Conservation (phyloP, 352 stramenopile genomes). For the Albugo laibachii region DNA sequence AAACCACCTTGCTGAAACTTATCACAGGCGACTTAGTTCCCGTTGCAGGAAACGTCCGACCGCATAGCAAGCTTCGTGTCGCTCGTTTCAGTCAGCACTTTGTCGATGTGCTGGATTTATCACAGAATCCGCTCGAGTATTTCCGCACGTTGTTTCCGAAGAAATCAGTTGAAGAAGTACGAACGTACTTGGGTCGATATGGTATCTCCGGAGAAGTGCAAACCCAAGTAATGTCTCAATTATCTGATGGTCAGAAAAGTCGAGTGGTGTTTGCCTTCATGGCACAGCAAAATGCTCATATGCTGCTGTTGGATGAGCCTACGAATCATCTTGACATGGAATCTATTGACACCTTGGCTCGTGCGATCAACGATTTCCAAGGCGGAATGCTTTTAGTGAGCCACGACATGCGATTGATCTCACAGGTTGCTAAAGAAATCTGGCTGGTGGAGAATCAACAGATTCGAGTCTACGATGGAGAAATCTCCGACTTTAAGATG, state of each 20-base stretch:
- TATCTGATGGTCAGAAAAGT: slow-evolving; percentile 93
- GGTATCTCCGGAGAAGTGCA: slow-evolving; percentile 91
- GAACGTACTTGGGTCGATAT: slow-evolving; percentile 92
- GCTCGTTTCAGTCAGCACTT: slow-evolving; percentile 97
- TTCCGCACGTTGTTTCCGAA: slow-evolving; percentile 87
- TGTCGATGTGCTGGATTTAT: slow-evolving; percentile 93
- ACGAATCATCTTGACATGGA: slow-evolving; percentile 88
- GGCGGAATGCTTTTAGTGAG: slow-evolving; percentile 95
- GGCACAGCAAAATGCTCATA: slow-evolving; percentile 92
- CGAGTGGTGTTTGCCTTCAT: slow-evolving; percentile 97
- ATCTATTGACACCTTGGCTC: slow-evolving; percentile 93
- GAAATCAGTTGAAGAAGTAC: slow-evolving; percentile 88
- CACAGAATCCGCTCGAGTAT: slow-evolving; percentile 91
- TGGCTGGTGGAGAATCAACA: slow-evolving; percentile 96
- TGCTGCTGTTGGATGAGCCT: slow-evolving; percentile 82
- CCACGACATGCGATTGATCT: slow-evolving; percentile 98
- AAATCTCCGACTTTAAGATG: slow-evolving; percentile 98
- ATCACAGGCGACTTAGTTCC: slow-evolving; percentile 91
- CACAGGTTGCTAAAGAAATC: slow-evolving; percentile 97
- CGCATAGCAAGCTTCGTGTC: slow-evolving; percentile 92
- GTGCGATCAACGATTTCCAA: slow-evolving; percentile 95
- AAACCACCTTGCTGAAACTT: slow-evolving; percentile 96
- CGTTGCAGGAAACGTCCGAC: slow-evolving; percentile 86
- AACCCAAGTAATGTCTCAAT: slow-evolving; percentile 89
- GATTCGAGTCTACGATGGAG: slow-evolving; percentile 90